Percentiles rank a stretch among this genome's conserved stretches.
Conservation (phyloP, 2,329 filamentous ascomycete genomes). For the Neonectria faginata region DNA sequence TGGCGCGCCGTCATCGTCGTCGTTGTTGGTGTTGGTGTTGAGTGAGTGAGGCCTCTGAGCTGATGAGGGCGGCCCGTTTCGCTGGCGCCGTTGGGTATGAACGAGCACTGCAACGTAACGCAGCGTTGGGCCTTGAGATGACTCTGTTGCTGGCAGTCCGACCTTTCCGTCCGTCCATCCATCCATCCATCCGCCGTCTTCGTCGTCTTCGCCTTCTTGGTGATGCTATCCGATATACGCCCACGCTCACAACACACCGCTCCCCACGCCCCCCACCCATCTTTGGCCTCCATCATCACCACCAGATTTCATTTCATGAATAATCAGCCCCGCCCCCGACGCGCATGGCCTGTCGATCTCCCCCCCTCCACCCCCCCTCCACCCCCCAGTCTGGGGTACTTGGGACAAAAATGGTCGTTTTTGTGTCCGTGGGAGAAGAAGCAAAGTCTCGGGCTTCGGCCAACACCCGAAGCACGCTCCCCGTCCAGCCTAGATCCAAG, state of each 20-base stretch:
- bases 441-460: constrained; percentile 37
- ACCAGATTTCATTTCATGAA: constrained; percentile 34
- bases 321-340: constrained; percentile 37
- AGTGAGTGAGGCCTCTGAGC: background rate
- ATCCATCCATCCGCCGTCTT: background rate
- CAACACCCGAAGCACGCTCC: constrained; percentile 39
- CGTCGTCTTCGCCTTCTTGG: constrained; percentile 31
- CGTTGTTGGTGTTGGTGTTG: too few relatives aligned
- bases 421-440: constrained; percentile 6
- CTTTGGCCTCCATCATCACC: constrained; percentile 32
- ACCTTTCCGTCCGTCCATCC: background rate
- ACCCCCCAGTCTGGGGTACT: constrained; percentile 37
- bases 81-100: constrained; percentile 1
- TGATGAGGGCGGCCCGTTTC: background rate
- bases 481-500: constrained; percentile 9
- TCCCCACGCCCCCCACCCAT: constrained; percentile 44
- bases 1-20: background rate
- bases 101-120: constrained; percentile 4
- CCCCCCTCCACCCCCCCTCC: constrained; percentile 9
- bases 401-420: constrained; percentile 11
- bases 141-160: background rate
- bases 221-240: constrained; percentile 41
- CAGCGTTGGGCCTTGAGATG: background rate
- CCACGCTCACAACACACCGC: constrained; percentile 39
- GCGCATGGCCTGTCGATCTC: constrained; percentile 36